phyloP scores from a whole-genome alignment of 768 basidiomycete species.

The Suillus weaverae region DNA sequence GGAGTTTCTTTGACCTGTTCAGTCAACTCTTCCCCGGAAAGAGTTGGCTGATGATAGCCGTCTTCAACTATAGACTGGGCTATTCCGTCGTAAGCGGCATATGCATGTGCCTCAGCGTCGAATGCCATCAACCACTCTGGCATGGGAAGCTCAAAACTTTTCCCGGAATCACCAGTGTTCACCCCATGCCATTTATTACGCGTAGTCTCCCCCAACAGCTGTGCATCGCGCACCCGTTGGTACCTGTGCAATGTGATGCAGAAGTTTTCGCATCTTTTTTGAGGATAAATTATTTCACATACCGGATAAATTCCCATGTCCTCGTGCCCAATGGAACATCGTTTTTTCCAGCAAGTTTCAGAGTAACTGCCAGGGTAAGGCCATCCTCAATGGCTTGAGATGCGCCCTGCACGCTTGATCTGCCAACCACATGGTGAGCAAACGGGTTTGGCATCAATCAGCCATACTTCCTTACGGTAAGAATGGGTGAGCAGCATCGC shows the following conservation, averaged over 20 bases:
- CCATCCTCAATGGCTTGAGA: slow-evolving; percentile 45
- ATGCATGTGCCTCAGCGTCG: slow-evolving; percentile 29
- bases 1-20: neutral
- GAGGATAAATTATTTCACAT: neutral
- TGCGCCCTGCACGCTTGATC: slow-evolving; percentile 33
- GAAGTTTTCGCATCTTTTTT: neutral
- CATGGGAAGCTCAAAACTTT: slow-evolving; percentile 19
- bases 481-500: slow-evolving; percentile 32
- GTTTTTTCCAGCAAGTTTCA: slow-evolving; percentile 17
- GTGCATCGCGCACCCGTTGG: slow-evolving; percentile 22
- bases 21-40: neutral
- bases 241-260: slow-evolving; percentile 14
- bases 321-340: slow-evolving; percentile 9
- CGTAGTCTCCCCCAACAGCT: slow-evolving; percentile 26
- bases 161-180: slow-evolving; percentile 15
- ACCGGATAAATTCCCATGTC: slow-evolving; percentile 18
- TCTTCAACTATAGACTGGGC: slow-evolving; percentile 22
- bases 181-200: slow-evolving; percentile 26
- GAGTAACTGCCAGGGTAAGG: slow-evolving; percentile 32
- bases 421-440: slow-evolving; percentile 6
- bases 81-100: slow-evolving; percentile 20
- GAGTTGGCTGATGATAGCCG: slow-evolving; percentile 23
- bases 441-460: neutral
- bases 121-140: slow-evolving; percentile 30
- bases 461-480: slow-evolving; percentile 22